Evolutionary conservation across 2,329 filamentous ascomycete species (phyloP), one percentile per base, ranked within the genome.

Genomic region (Bipolaris gigantea): DNA sequence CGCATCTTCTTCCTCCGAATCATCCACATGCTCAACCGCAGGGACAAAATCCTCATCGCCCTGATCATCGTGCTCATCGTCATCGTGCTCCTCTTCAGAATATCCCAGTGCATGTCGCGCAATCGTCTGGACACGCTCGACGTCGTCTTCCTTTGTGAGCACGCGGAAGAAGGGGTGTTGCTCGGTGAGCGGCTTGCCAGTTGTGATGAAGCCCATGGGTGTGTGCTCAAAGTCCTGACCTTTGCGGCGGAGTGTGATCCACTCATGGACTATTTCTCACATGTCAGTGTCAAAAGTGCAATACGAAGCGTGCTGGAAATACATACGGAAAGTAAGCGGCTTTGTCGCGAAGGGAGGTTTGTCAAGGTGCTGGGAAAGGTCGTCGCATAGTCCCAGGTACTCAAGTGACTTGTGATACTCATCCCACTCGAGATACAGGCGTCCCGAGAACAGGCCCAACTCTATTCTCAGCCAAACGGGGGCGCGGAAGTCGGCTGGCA

Each of bases 161-260:
- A 38, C 27, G 35, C 54, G 57, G 64, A 87, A 86, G 70, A 86
- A 86, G 0, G 79, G 71, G 48, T 85, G 83, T 11, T 74, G 73
- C 4, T 69, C 63, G 0, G 70, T 70, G 0, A 87, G 71, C 0
- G 72, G 64, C 55, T 81, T 83, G 11, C 83, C 81, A 11, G 81
- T 80, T 2, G 79, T 80, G 4, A 86, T 51, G 60, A 80, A 82
- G 0, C 83, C 83, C 78, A 86, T 85, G 0, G 83, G 84, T 0
- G 83, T 86, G 23, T 85, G 80, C 13, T 77, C 63, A 47, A 86
- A 79, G 53, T 87, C 83, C 51, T 85, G 82, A 0, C 80, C 80
- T 34, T 80, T 81, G 1, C 83, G 79, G 0, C 81, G 76, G 0
- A 83, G 55, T 0, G 80, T 72, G 0, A 86, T 70, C 83, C 83